Percentiles rank a stretch among this genome's conserved stretches.
Evolutionary conservation across 2,329 filamentous ascomycete species (phyloP).

Genomic region (Helminthosporium solani): DNA sequence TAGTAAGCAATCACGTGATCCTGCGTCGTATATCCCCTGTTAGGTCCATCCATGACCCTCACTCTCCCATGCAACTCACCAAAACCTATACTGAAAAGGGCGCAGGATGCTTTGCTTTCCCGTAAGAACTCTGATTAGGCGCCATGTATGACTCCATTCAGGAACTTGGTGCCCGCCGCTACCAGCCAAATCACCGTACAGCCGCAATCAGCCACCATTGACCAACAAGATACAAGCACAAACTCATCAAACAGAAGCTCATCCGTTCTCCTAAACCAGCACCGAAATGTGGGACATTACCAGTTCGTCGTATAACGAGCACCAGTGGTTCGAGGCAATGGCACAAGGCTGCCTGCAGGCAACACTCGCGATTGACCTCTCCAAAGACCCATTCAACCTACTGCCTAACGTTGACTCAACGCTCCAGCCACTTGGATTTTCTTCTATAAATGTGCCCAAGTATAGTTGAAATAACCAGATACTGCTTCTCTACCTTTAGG

Average conservation of each 20-base stretch:
- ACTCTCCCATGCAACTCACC: too few species aligned
- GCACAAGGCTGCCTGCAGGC: constrained; percentile 32
- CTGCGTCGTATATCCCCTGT: too few species aligned
- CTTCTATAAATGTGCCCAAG: constrained; percentile 5
- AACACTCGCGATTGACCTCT: constrained; percentile 16
- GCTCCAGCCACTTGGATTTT: background rate
- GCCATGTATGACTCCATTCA: too few species aligned
- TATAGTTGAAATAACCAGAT: background rate
- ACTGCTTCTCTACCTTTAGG: background rate
- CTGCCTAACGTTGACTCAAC: constrained; percentile 19
- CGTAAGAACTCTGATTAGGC: too few species aligned
- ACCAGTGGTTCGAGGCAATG: constrained; percentile 21
- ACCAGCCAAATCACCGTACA: too few species aligned
- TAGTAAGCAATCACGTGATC: too few species aligned
- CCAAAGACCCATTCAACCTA: constrained; percentile 20
- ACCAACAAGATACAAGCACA: background rate
- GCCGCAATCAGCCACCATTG: background rate
- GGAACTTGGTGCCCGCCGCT: too few species aligned
- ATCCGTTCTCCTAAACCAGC: background rate
- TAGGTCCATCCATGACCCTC: too few species aligned
- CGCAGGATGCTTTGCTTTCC: too few species aligned
- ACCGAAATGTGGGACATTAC: constrained; percentile 6
- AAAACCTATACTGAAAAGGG: too few species aligned
- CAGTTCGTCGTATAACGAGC: background rate
- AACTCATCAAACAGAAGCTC: background rate